These are phyloP conservation scores for Podospora australis DNA, from an alignment of 495 filamentous ascomycete genomes.

Conservation along the genomic window DNA sequence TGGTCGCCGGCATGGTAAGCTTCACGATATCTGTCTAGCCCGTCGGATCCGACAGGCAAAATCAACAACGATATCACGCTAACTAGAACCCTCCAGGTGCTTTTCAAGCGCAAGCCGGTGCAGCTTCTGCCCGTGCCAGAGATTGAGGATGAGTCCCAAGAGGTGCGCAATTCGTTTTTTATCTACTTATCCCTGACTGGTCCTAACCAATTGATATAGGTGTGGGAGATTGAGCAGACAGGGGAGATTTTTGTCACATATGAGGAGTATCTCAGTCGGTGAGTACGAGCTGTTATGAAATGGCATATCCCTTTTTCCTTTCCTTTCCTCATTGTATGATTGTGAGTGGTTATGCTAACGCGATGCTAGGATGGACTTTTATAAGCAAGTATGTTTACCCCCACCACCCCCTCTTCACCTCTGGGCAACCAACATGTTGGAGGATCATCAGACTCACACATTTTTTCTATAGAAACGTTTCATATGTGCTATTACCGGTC, in stretches of 20 bases:
- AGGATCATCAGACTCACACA: slow-evolving; percentile 16
- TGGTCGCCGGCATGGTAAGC: slow-evolving; percentile 25
- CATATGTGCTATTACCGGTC: slow-evolving; percentile 90
- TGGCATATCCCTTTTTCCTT: slow-evolving; percentile 8
- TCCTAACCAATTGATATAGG: slow-evolving; percentile 41
- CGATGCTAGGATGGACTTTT: slow-evolving; percentile 72
- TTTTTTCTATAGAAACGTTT: slow-evolving; percentile 67
- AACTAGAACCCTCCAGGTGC: slow-evolving; percentile 58
- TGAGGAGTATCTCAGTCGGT: slow-evolving; percentile 80
- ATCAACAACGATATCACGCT: too few relatives aligned
- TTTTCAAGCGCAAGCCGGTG: slow-evolving; percentile 94
- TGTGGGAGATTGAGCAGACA: slow-evolving; percentile 87
- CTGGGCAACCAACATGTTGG: too few relatives aligned
- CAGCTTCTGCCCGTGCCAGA: slow-evolving; percentile 67
- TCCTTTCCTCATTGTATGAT: too few relatives aligned
- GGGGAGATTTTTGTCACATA: slow-evolving; percentile 86
- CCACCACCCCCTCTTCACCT: not conserved
- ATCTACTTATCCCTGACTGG: not conserved
- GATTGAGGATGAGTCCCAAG: slow-evolving; percentile 71
- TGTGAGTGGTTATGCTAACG: too few relatives aligned
- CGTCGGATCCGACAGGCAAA: not conserved
- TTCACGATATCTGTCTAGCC: not conserved
- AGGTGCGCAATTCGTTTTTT: too few relatives aligned
- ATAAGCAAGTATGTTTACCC: slow-evolving; percentile 62
- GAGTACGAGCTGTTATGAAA: slow-evolving; percentile 17